These are phyloP conservation scores for Cyberlindnera mrakii DNA, from an alignment of 805 yeast species.

Conservation along the genomic window DNA sequence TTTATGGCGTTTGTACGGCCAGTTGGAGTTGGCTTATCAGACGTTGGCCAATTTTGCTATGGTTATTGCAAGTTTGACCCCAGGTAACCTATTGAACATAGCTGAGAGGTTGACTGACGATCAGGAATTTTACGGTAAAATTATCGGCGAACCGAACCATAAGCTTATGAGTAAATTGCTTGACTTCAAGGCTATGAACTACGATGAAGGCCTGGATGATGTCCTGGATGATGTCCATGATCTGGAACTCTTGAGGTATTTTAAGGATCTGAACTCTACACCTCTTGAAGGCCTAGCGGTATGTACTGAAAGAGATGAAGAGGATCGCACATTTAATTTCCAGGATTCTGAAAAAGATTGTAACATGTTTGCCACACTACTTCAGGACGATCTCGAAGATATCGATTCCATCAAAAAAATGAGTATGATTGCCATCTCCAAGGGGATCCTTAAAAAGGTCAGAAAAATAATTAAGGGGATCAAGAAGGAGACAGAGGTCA, in stretches of 20 bases:
- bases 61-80: conserved; percentile 10
- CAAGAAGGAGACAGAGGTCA: conserved; percentile 10
- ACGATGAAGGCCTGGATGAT: not conserved
- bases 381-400: conserved; percentile 5
- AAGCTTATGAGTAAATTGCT: conserved; percentile 1
- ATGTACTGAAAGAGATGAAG: conserved; percentile 4
- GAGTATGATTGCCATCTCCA: conserved; percentile 7
- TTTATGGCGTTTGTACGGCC: conserved; percentile 7
- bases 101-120: conserved; percentile 6
- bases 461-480: conserved; percentile 6
- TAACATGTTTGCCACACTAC: conserved; percentile 1
- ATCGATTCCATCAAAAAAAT: conserved; percentile 10
- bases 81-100: conserved; percentile 12
- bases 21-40: conserved; percentile 11
- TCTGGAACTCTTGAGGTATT: not conserved
- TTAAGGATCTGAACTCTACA: not conserved
- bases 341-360: conserved; percentile 12
- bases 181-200: not conserved
- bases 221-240: not conserved
- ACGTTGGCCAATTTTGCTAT: conserved; percentile 11
- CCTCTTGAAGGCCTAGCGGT: conserved; percentile 5
- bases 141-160: conserved; percentile 3
- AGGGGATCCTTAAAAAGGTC: conserved; percentile 13
- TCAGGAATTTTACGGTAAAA: conserved; percentile 1
- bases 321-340: not conserved